Base-by-base conservation (phyloP, 805 yeast species). In the Teunomyces gatunensis region DNA sequence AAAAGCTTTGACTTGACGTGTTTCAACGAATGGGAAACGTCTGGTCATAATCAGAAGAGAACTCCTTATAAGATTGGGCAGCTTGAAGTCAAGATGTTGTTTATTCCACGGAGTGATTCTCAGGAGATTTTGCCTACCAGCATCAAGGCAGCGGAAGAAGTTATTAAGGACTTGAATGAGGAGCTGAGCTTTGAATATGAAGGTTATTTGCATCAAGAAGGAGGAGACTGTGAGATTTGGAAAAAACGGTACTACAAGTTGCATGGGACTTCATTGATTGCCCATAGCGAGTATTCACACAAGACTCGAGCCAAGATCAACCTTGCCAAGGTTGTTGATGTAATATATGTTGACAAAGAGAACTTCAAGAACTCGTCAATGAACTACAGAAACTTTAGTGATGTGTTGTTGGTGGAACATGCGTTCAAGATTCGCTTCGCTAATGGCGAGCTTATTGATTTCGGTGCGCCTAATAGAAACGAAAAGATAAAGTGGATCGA, bases 181-280 rank as follows among this genome's bases (percentile, higher is more conserved):
- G 75, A 71, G 47, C 42, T 55, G 6, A 42, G 54, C 7, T 40
- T 57, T 15, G 37, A 42, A 1, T 69, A 70, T 57, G 85, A 86
- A 60, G 97, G 97, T 0, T 84, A 72, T 58, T 69, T 92, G 68
- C 81, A 82, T 56, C 98, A 91, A 67, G 89, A 85, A 59, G 98
- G 98, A 15, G 97, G 97, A 7, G 98, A 91, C 68, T 79, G 94
- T 55, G 79, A 75, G 12, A 70, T 75, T 25, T 81, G 91, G 83
- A 80, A 87, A 55, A 79, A 86, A 54, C 75, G 97, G 48, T 88
- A 67, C 67, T 89, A 85, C 69, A 83, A 79, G 53, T 71, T 91
- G n/a, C 71, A 78, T 40, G 96, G 92, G 0, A 77, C 83, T 6
- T 80, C 83, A 30, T 69, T 91, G 54, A 74, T 83, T 46, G 96